Evolutionary conservation across 2,329 filamentous ascomycete genomes (phyloP).

Genomic region (Fusarium paranaense): DNA sequence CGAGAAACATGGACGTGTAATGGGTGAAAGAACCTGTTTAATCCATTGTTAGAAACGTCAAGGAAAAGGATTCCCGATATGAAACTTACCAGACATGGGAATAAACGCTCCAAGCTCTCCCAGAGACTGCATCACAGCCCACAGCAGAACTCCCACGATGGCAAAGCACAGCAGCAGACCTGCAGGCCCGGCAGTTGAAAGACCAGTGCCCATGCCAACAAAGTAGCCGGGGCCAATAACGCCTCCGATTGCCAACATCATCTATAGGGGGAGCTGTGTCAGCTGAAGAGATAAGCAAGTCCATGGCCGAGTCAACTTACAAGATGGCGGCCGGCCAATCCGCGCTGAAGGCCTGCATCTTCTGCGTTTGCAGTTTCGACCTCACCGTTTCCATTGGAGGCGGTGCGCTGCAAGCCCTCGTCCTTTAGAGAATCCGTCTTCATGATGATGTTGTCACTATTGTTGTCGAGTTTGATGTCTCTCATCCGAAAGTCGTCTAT

Average conservation of each 20-base stretch:
- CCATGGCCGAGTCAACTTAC: background rate
- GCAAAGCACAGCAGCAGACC: constrained; percentile 9
- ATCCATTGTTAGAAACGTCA: background rate
- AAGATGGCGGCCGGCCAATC: background rate
- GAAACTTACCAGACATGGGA: background rate
- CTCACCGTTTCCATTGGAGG: background rate
- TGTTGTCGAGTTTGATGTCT: background rate
- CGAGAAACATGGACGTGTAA: background rate
- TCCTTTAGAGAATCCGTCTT: background rate
- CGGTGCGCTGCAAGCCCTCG: background rate
- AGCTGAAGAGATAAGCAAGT: background rate
- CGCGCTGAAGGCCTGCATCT: constrained; percentile 1
- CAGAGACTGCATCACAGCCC: constrained; percentile 8
- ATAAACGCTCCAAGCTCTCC: background rate
- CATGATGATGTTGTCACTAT: background rate
- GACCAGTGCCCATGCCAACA: constrained; percentile 22
- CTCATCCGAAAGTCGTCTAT: background rate
- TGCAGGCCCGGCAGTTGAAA: constrained; percentile 15
- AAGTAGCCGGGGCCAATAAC: constrained; percentile 24
- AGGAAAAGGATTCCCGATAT: fast-evolving
- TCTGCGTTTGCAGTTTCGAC: background rate
- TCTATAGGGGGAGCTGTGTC: constrained; percentile 4
- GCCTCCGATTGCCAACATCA: constrained; percentile 23
- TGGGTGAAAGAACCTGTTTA: background rate
- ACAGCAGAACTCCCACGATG: constrained; percentile 9